These are phyloP conservation scores for Corymbia maculata DNA, from an alignment of 345 rosid species.

Conservation along the genomic window DNA sequence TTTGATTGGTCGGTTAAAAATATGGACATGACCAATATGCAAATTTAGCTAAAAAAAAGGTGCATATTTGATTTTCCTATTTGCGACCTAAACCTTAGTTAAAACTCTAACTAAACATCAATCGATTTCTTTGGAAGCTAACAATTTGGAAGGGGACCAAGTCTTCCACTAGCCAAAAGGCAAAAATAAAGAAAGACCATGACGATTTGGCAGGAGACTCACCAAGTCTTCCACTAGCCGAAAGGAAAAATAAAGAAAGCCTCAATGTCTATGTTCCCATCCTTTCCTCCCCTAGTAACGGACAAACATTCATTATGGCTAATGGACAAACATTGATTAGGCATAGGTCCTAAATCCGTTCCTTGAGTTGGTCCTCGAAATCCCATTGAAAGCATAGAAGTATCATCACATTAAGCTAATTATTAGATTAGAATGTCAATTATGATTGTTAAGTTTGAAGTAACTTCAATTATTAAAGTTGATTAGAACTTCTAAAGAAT, in stretches of 20 bases:
- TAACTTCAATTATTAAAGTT: neutral
- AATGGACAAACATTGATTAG: neutral
- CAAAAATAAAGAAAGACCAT: too few species aligned
- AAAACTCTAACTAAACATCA: too few species aligned
- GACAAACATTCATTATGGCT: too few species aligned
- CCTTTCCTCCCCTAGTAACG: neutral
- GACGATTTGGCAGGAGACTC: neutral
- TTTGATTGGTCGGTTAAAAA: neutral
- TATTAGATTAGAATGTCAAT: neutral
- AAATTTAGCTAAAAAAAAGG: too few species aligned
- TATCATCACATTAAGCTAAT: neutral
- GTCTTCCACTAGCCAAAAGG: too few species aligned
- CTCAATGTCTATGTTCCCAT: neutral
- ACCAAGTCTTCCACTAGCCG: neutral
- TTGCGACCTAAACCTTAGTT: too few species aligned
- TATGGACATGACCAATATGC: neutral
- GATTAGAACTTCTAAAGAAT: neutral
- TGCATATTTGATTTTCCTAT: too few species aligned
- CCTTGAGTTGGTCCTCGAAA: neutral
- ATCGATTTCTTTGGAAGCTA: too few species aligned
- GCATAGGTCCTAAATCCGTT: neutral
- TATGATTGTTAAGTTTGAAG: neutral
- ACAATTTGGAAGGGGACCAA: too few species aligned
- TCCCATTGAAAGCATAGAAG: neutral
- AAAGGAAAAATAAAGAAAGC: neutral